These are phyloP conservation scores for Gossypium gossypioides DNA, from an alignment of 441 rosid genomes.

Conservation along the genomic window DNA sequence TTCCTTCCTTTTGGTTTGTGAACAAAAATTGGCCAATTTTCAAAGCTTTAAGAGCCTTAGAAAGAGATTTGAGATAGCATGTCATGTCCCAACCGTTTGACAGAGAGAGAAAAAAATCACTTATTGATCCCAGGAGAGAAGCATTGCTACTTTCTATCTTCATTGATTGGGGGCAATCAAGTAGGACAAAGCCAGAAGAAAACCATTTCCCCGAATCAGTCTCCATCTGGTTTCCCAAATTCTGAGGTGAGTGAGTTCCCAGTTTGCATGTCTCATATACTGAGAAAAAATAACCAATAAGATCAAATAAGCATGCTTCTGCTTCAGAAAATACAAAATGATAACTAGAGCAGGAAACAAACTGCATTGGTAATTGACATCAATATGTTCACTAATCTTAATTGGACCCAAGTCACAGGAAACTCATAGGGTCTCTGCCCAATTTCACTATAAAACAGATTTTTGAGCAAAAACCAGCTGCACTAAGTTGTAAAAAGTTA, in stretches of 20 bases:
- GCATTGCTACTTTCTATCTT: slow-evolving; percentile 90
- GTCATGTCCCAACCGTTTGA: slow-evolving; percentile 98
- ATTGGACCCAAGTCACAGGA: neutral
- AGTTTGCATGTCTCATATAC: slow-evolving; percentile 95
- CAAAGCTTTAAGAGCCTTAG: slow-evolving; percentile 81
- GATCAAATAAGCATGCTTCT: slow-evolving; percentile 5
- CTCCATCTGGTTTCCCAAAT: slow-evolving; percentile 80
- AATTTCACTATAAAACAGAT: neutral
- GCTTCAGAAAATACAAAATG: neutral
- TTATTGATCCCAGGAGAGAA: slow-evolving; percentile 90
- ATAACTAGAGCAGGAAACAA: neutral
- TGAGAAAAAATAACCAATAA: slow-evolving; percentile 21
- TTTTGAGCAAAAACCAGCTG: neutral
- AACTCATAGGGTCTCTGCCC: neutral
- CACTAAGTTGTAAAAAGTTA: neutral
- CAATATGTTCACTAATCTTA: neutral
- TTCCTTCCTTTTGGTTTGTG: slow-evolving; percentile 83
- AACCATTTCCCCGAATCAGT: slow-evolving; percentile 60
- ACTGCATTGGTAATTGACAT: neutral
- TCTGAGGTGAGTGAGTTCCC: slow-evolving; percentile 89
- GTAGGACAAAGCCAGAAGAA: slow-evolving; percentile 76
- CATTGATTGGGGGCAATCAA: slow-evolving; percentile 98
- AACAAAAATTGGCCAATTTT: slow-evolving; percentile 58
- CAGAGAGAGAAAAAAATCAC: slow-evolving; percentile 91
- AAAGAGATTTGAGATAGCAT: slow-evolving; percentile 92